Base-by-base conservation (phyloP, 192 early-diverging fungal species). In the Chytriomyces confervae region DNA sequence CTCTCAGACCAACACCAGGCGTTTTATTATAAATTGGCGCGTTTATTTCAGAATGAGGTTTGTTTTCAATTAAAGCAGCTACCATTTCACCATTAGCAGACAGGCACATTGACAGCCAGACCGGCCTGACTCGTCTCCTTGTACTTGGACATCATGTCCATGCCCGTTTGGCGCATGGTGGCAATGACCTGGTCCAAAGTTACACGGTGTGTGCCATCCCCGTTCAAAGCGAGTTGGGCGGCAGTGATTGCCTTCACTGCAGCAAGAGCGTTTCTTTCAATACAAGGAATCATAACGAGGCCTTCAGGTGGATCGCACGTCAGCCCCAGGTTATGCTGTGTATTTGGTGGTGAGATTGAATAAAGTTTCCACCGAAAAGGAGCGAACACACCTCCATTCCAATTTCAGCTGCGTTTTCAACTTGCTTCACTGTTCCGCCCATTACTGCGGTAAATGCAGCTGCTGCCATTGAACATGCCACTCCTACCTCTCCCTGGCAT, bases 401-500 rank as follows among this genome's bases (percentile, higher is more conserved):
- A 79, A 98, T 98, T 81, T 98, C 97, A 60, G 97, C 97, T 0
- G 95, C 95, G 75, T 98, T 96, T 79, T 96, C 95, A 7, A 98
- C 92, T 86, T 96, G 95, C 61, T 91, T 89, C 3, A 92, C 87
- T 0, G 92, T 90, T 16, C 95, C 96, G 61, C 96, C 96, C 95
- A 98, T 96, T 5, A 98, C 95, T n/a, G 95, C 95, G 6, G 95
- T 91, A 73, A 97, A 97, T 1, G 91, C 97, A 0, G 93, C 97
- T 13, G 97, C 95, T 9, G 94, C 94, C 97, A 98, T 98, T 45
- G 92, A 93, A 81, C 97, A 98, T 10, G 97, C 95, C 16, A 98
- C 97, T 68, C 97, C 97, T 5, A 98, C 95, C 84, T 98, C 97
- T 61, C 97, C 97, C 80, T 96, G 95, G 82, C 97, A 98, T 60